Evolutionary conservation across 495 filamentous ascomycete genomes (phyloP).

Genomic region (Penicillium alfredii): DNA sequence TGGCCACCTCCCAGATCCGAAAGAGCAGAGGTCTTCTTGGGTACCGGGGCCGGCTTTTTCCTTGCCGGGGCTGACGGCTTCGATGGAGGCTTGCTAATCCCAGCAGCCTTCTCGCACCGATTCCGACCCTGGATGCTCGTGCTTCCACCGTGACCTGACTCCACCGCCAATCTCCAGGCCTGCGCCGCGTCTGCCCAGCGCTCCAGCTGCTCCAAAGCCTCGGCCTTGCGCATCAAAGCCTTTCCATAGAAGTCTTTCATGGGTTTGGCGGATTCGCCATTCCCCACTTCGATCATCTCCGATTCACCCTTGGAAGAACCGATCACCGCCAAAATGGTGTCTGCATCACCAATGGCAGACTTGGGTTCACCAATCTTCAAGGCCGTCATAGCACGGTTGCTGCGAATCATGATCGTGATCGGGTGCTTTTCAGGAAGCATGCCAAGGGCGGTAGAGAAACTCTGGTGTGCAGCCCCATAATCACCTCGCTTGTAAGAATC

Average conservation of each 20-base stretch:
- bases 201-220: constrained; percentile 92
- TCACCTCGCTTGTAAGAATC: constrained; percentile 92
- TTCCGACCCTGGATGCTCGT: constrained; percentile 81
- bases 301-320: constrained; percentile 69
- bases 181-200: constrained; percentile 79
- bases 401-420: constrained; percentile 75
- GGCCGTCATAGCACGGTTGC: constrained; percentile 84
- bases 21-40: constrained; percentile 42
- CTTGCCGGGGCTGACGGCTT: constrained; percentile 32
- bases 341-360: constrained; percentile 74
- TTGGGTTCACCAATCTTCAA: constrained; percentile 89
- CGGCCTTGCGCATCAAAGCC: constrained; percentile 87
- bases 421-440: constrained; percentile 77
- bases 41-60: constrained; percentile 31
- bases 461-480: constrained; percentile 74
- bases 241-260: constrained; percentile 94
- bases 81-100: constrained; percentile 45
- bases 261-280: constrained; percentile 61
- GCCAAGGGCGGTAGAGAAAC: constrained; percentile 70
- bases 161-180: constrained; percentile 76
- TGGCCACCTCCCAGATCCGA: constrained; percentile 35
- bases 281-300: constrained; percentile 68
- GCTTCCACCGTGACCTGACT: constrained; percentile 74
- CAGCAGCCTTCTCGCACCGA: constrained; percentile 79
- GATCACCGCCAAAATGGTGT: constrained; percentile 72